Evolutionary conservation across 805 yeast genomes (phyloP), one percentile per base, ranked within the genome.

Genomic region (Candida hungchunana): DNA sequence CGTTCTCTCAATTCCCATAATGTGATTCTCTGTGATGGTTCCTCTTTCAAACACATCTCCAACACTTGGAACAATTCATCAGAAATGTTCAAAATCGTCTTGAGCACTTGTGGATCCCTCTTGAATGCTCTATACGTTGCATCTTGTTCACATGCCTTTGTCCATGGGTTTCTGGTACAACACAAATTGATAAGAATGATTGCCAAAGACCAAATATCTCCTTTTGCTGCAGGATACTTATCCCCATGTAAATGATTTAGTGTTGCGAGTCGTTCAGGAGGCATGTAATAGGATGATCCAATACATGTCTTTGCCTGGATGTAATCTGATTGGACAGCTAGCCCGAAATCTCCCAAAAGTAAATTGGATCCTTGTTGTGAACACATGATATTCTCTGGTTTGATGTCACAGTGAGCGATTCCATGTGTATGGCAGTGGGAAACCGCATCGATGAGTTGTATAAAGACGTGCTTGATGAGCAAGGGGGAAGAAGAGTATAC

Each of bases 331-430:
- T 73, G 71, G 40, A 90, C 75, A 16, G 96, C 88, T 16, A 90
- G 67, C 5, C 97, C 97, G 60, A 93, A 90, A 63, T 90, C 98
- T 24, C 94, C 90, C 42, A 80, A 67, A 44, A 71, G 73, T 38
- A 82, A 64, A 37, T 63, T 69, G 36, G 69, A 56, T 40, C 78
- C 86, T 49, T 73, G 67, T 53, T 60, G 59, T 10, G 75, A 69
- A 32, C 88, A 77, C 51, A 93, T 66, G 38, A 93, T 75, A 64
- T 93, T 93, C 59, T 93, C 97, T 6, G 98, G 98, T 64, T 93
- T 93, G 46, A 89, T 76, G 61, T 89, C 97, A 55, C 97, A 84
- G 58, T 89, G 97, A 57, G 79, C 90, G 24, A 90, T 77, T n/a
- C 83, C 81, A 43, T 73, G 75, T 2, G 81, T 69, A 59, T 90